Evolutionary conservation across 148 eudicot genomes (phyloP), one percentile per base, ranked within the genome.

Genomic region (Tetragonia tetragonoides): DNA sequence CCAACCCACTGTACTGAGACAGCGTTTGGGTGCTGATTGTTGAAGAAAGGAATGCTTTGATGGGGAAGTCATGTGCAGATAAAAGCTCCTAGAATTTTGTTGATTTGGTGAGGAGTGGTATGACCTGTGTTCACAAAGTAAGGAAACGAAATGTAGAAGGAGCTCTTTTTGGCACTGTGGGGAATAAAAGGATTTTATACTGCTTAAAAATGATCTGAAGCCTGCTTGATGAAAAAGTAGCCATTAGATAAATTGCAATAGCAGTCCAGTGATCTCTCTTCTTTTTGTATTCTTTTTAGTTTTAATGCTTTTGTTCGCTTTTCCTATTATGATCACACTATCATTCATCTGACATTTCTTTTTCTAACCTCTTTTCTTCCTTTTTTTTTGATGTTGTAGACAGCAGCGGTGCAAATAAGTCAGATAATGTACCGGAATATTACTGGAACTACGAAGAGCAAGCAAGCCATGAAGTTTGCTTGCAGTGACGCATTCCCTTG

Each of bases 401-500:
- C 97, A 42, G 81, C 92, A 20, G 97, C 99, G 28, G 90, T 95
- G 82, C 88, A 90, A 85, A 85, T 91, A 81, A 95, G 95, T 69
- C 82, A 88, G 84, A 83, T 95, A 20, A 78, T 95, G 88, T 93
- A 91, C 82, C 81, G 85, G 76, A 90, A 90, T 85, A 88, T 95
- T 41, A 91, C 88, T 28, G 97, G 99, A 70, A 93, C 94, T 10
- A 90, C 95, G 28, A 86, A 77, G 80, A 91, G 91, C 77, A 75
- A 86, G 81, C 75, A 70, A 66, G 97, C 97, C 34, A 93, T 93
- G 88, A 90, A 88, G 81, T 95, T 95, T 74, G 94, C 90, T 3
- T 95, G 99, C 86, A 93, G 99, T 54, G 89, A 95, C 83, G 73
- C 85, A 6, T 86, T 87, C 70, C 99, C 99, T 8, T 95, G 99